These are phyloP conservation scores for Rhododendron williamsianum DNA, from an alignment of 148 eudicot species.

Conservation along the genomic window DNA sequence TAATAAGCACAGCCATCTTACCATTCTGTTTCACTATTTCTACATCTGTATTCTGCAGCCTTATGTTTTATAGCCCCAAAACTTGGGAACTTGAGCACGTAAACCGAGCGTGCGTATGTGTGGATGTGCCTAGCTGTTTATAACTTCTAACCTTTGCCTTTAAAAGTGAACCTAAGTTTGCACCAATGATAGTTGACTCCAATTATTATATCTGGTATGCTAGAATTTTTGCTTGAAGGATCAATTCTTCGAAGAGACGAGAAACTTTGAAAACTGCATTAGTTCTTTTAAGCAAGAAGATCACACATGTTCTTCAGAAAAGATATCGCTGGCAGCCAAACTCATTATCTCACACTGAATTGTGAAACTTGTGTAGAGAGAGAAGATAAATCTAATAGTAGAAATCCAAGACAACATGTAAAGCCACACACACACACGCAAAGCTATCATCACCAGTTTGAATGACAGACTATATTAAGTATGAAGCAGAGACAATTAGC, in stretches of 20 bases:
- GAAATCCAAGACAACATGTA: background rate
- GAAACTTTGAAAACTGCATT: background rate
- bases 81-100: background rate
- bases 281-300: background rate
- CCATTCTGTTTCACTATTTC: background rate
- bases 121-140: background rate
- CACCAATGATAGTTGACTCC: background rate
- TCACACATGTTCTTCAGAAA: background rate
- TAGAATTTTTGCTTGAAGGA: background rate
- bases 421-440: background rate
- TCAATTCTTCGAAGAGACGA: background rate
- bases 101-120: background rate
- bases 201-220: background rate
- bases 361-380: background rate
- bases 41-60: background rate
- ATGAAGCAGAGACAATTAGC: background rate
- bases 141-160: background rate
- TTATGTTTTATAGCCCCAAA: background rate
- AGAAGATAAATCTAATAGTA: background rate
- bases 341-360: background rate
- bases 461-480: background rate
- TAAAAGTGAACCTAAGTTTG: background rate
- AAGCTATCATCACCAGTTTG: background rate
- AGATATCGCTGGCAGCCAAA: background rate
- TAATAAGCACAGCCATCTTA: background rate